Evolutionary conservation across 2,329 filamentous ascomycete genomes (phyloP).

Genomic region (Ascochyta pisi): DNA sequence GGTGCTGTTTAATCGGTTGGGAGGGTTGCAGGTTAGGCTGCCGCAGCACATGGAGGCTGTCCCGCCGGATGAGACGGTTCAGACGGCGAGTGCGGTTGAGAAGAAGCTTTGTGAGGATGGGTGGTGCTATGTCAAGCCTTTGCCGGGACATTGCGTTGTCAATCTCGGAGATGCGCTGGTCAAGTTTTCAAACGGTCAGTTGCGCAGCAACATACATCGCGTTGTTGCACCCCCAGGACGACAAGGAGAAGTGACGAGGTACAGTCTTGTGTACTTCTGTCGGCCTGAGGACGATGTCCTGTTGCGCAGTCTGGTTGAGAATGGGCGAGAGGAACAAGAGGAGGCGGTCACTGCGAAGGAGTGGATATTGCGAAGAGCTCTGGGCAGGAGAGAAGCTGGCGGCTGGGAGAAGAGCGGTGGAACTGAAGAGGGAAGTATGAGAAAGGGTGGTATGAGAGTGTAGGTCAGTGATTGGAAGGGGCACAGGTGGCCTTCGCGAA

Average conservation of each 20-base stretch:
- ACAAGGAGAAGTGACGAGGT: constrained; percentile 51
- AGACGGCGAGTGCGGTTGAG: constrained; percentile 11
- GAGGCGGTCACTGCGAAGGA: constrained; percentile 49
- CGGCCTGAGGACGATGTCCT: constrained; percentile 52
- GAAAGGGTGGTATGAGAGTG: constrained; percentile 23
- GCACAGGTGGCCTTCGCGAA: too few species aligned
- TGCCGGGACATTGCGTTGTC: constrained; percentile 57
- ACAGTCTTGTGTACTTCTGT: constrained; percentile 63
- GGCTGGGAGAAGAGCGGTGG: constrained; percentile 44
- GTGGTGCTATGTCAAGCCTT: constrained; percentile 62
- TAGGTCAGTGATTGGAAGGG: background rate
- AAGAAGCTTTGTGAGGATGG: constrained; percentile 33
- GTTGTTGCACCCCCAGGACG: constrained; percentile 58
- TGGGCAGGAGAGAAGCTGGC: constrained; percentile 44
- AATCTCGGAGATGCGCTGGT: constrained; percentile 59
- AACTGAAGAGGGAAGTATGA: constrained; percentile 39
- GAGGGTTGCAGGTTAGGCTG: constrained; percentile 61
- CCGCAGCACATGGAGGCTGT: constrained; percentile 40
- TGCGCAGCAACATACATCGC: constrained; percentile 56
- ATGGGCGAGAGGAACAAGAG: constrained; percentile 35
- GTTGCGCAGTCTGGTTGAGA: constrained; percentile 39
- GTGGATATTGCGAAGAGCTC: constrained; percentile 52
- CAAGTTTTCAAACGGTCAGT: constrained; percentile 51
- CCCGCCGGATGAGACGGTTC: background rate
- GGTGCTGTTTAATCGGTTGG: constrained; percentile 63